A percentile compares a stretch with the other conserved stretches of the same genome.
phyloP scores from a whole-genome alignment of 108 stramenopile species.

The Ochromonas danica region DNA sequence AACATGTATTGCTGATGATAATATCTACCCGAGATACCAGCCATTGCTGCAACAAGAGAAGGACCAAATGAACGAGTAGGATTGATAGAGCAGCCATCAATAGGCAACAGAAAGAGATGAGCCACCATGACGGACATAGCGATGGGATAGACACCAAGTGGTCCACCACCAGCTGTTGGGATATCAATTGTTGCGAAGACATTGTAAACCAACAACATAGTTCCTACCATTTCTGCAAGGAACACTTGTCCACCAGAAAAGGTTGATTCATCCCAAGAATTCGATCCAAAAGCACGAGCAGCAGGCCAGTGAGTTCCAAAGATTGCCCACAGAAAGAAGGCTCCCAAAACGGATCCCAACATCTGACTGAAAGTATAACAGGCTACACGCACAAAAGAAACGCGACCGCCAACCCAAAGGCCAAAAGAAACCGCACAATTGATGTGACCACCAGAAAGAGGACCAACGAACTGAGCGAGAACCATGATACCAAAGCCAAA shows the following conservation, averaged over 20 bases:
- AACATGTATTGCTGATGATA: slow-evolving; percentile 38
- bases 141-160: slow-evolving; percentile 30
- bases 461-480: slow-evolving; percentile 34
- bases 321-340: neutral
- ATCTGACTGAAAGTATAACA: slow-evolving; percentile 28
- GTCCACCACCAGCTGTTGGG: neutral
- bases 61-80: slow-evolving; percentile 40
- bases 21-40: slow-evolving; percentile 19
- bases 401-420: slow-evolving; percentile 1
- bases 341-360: slow-evolving; percentile 28
- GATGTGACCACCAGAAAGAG: slow-evolving; percentile 40
- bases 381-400: neutral
- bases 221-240: slow-evolving; percentile 33
- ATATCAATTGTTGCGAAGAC: slow-evolving; percentile 35
- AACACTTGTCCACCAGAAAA: slow-evolving; percentile 29
- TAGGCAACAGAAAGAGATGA: slow-evolving; percentile 32
- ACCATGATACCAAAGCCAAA: slow-evolving; percentile 38
- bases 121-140: slow-evolving; percentile 32
- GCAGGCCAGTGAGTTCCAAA: neutral
- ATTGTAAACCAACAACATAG: slow-evolving; percentile 27
- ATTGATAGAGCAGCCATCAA: slow-evolving; percentile 43
- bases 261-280: slow-evolving; percentile 9
- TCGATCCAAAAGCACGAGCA: slow-evolving; percentile 31
- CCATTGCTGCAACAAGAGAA: slow-evolving; percentile 27
- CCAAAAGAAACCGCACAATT: slow-evolving; percentile 30